These are phyloP conservation scores for Cornus florida DNA, from an alignment of 148 eudicot genomes.

Conservation along the genomic window DNA sequence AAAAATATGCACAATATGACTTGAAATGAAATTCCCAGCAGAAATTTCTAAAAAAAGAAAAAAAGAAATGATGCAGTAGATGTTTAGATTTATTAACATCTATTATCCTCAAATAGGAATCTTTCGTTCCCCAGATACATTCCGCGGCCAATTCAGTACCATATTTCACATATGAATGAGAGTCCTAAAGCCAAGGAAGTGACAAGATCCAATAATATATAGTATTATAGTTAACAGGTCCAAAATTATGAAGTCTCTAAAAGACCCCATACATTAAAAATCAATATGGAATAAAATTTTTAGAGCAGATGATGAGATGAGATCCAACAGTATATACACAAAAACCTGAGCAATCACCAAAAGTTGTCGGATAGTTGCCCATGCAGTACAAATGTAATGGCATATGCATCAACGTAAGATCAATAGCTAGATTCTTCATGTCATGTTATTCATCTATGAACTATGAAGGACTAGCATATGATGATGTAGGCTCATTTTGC, in stretches of 20 bases:
- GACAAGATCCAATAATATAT: no score
- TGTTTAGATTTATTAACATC: no score
- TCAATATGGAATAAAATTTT: background rate
- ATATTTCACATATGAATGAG: background rate
- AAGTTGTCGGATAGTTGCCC: no score
- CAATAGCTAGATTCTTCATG: background rate
- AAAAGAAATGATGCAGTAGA: background rate
- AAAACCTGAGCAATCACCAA: no score
- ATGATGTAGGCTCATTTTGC: no score
- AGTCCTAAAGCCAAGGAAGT: no score
- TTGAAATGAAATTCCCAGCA: background rate
- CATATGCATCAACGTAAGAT: background rate
- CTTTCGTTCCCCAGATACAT: background rate
- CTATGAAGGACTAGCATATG: background rate
- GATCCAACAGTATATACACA: background rate
- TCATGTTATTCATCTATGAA: background rate
- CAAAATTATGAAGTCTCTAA: background rate
- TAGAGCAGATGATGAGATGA: background rate
- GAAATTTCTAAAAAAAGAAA: no score
- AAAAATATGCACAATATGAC: background rate
- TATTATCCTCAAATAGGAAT: background rate
- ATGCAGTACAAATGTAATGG: no score
- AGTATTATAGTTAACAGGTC: no score
- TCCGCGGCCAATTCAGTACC: background rate
- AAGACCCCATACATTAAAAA: background rate